Base-by-base conservation (phyloP, 306 rosid genomes). In the Cucurbita moschata region DNA sequence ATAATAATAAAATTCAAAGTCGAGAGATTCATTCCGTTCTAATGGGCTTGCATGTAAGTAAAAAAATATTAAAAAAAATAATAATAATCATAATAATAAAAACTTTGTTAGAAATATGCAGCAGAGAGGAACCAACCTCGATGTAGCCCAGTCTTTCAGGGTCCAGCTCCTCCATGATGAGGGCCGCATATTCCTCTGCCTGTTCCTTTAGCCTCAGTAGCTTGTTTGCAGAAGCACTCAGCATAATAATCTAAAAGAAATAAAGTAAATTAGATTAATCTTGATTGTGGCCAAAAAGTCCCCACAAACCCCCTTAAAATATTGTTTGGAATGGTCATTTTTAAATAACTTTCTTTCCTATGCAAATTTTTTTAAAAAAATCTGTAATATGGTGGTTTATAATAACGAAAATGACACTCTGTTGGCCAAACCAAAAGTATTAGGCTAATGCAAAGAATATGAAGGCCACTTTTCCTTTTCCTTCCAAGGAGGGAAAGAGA, bases 181-280 rank as follows among this genome's bases (percentile, higher is more conserved):
- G 79, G 75, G 99, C 97, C 73, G 99, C 99, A 82, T 94, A 94
- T 85, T 94, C 99, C 82, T 91, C 99, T n/a, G 99, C 99, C 72
- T 94, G 99, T 79, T 91, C 99, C 84, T 94, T 89, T 84, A 94
- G 78, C 85, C 97, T 89, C 38, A 92, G 86, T 80, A 94, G 84
- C 82, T 88, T 94, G 86, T 94, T 94, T 74, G 99, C 97, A 18
- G 91, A 91, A 54, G 99, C 99, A 71, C 99, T 94, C 79, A 91
- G 82, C 99, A 89, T 88, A 46, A 94, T 94, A 50, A 94, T 91
- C 99, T 94, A 79, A 44, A 21, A 46, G 18, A 67, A 67, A 44
- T 16, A 35, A 79, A 76, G 66, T 78, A 62, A 51, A 1, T 18
- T 65, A 10, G 14, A 40, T 63, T 13, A 35, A 60, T 35, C 13